phyloP scores from a whole-genome alignment of 768 basidiomycete species.

The Lactarius hengduanensis region DNA sequence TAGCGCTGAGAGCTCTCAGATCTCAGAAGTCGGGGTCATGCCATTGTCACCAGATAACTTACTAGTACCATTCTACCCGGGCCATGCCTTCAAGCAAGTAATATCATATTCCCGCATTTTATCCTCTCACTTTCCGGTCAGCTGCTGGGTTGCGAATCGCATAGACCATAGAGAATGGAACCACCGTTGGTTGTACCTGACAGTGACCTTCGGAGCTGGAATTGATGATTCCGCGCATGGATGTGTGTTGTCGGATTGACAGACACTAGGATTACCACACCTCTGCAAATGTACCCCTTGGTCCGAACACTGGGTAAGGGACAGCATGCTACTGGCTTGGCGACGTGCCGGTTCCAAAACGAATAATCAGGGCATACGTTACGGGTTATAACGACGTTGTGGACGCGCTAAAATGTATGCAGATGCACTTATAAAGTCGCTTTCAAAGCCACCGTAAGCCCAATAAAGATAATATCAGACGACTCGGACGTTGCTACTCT shows the following conservation, averaged over 20 bases:
- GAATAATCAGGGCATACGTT: background rate
- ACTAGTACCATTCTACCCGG: background rate
- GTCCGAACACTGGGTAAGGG: no score
- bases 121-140: background rate
- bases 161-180: background rate
- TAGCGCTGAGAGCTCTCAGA: background rate
- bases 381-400: background rate
- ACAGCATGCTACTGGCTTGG: background rate
- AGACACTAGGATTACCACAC: background rate
- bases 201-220: background rate
- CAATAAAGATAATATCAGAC: constrained; percentile 2
- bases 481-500: background rate
- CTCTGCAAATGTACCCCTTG: no score
- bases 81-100: background rate
- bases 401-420: background rate
- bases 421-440: background rate
- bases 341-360: background rate
- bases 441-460: background rate
- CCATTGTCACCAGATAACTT: background rate
- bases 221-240: background rate
- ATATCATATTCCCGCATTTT: background rate
- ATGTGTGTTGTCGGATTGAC: background rate
- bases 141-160: background rate
- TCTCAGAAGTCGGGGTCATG: background rate
- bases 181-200: background rate